phyloP scores from a whole-genome alignment of 1,139 yeast genomes.

The Komagataea norvegica region DNA sequence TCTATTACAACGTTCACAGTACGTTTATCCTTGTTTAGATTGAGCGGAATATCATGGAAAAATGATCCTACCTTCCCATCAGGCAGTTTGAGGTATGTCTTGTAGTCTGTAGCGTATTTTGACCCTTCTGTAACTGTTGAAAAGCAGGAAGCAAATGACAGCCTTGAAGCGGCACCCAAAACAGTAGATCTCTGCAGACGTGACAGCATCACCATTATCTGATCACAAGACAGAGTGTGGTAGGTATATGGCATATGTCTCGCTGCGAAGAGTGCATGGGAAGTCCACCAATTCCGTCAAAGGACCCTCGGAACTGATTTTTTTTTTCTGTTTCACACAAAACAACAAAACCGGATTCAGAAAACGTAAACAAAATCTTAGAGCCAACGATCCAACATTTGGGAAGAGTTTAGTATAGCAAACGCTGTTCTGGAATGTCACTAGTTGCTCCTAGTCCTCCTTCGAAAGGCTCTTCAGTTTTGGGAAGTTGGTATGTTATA shows the following conservation, averaged over 20 bases:
- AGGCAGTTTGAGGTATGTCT: constrained; percentile 36
- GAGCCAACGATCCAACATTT: neutral
- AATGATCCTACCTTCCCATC: constrained; percentile 59
- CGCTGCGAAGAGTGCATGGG: too few relatives aligned
- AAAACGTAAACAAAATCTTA: neutral
- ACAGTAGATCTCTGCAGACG: too few relatives aligned
- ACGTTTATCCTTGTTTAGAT: constrained; percentile 54
- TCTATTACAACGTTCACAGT: constrained; percentile 88
- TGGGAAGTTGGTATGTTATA: constrained; percentile 1
- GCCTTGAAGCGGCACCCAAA: too few relatives aligned
- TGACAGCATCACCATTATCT: too few relatives aligned
- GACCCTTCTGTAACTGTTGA: constrained; percentile 35
- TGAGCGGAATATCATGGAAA: constrained; percentile 88
- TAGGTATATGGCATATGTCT: too few relatives aligned
- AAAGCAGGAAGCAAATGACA: constrained; percentile 3
- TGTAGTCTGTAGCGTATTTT: constrained; percentile 41
- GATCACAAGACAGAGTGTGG: too few relatives aligned
- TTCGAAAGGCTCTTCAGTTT: neutral
- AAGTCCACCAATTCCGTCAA: too few relatives aligned
- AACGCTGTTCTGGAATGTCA: neutral
- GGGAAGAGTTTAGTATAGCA: neutral
- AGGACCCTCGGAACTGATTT: neutral
- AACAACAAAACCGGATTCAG: neutral
- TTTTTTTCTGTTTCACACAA: neutral
- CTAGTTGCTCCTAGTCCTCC: neutral